phyloP scores from a whole-genome alignment of 2,329 filamentous ascomycete genomes.

The Cladosporium sp. region DNA sequence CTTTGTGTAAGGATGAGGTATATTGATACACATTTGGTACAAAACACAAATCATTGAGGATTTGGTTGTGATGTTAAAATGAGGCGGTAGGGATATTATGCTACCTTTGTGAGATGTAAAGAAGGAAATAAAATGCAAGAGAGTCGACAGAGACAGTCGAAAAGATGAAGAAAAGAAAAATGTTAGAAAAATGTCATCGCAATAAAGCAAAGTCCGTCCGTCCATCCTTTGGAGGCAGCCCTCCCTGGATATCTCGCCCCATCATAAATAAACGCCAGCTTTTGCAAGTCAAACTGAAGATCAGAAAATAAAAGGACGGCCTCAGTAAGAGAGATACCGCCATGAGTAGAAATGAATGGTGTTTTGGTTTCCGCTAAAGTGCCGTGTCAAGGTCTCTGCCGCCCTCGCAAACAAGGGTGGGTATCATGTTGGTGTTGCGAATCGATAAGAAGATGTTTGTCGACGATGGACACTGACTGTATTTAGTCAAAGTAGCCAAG shows the following conservation, averaged over 20 bases:
- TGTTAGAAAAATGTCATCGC: not conserved
- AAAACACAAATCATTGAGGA: not conserved
- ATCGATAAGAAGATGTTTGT: not conserved
- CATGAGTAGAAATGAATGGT: not conserved
- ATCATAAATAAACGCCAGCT: slow-evolving; percentile 1
- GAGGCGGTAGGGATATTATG: not conserved
- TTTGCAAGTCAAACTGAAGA: not conserved
- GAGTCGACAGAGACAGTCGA: slow-evolving; percentile 11
- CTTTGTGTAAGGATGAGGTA: not conserved
- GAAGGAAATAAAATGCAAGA: not conserved
- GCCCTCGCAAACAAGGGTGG: slow-evolving; percentile 9
- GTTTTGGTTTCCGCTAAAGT: slow-evolving; percentile 3
- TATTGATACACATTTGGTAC: not conserved
- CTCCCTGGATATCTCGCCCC: slow-evolving; percentile 3
- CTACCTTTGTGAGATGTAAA: not conserved
- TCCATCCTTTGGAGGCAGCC: slow-evolving; percentile 4
- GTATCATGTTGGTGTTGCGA: slow-evolving; percentile 8
- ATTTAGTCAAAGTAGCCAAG: slow-evolving; percentile 31
- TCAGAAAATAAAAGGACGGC: not conserved
- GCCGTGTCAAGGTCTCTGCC: slow-evolving; percentile 14
- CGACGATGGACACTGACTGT: slow-evolving; percentile 4
- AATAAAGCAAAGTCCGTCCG: not conserved
- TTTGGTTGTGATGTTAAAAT: not conserved
- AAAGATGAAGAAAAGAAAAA: not conserved
- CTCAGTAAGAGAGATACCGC: not conserved